Evolutionary conservation across 1,139 yeast species (phyloP).

Genomic region (Scheffersomyces segobiensis): DNA sequence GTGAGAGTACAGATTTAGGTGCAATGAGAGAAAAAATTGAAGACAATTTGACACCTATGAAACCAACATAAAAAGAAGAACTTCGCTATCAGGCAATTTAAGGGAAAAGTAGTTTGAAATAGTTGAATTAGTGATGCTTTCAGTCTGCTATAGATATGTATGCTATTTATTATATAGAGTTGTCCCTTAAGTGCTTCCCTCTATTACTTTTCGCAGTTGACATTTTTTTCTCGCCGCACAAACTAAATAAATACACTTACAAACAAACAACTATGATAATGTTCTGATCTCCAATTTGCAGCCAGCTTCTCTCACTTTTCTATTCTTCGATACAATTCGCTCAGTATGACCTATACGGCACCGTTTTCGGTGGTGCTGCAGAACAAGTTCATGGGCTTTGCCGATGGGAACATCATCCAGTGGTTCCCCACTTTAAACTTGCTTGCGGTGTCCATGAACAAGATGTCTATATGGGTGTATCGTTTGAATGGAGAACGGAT

Average conservation of each 20-base stretch:
- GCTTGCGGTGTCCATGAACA: conserved; percentile 49
- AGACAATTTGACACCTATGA: too few relatives aligned
- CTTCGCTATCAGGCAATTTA: too few relatives aligned
- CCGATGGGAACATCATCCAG: conserved; percentile 43
- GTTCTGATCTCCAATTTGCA: background rate
- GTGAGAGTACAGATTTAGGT: too few relatives aligned
- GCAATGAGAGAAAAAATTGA: too few relatives aligned
- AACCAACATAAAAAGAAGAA: too few relatives aligned
- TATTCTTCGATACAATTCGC: background rate
- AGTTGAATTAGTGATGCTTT: too few relatives aligned
- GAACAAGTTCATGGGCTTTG: conserved; percentile 35
- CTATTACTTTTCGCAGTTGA: background rate
- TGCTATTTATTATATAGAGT: too few relatives aligned
- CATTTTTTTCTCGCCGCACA: background rate
- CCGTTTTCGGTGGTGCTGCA: background rate
- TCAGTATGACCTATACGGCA: background rate
- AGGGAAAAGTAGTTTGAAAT: too few relatives aligned
- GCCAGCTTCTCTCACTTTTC: background rate
- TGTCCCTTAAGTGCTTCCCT: too few relatives aligned
- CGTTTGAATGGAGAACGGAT: conserved; percentile 58
- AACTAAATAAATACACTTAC: background rate
- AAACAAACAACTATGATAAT: background rate
- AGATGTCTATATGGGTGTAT: conserved; percentile 51
- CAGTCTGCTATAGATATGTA: too few relatives aligned
- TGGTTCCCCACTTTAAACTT: conserved; percentile 63